Evolutionary conservation across 2,329 filamentous ascomycete genomes (phyloP).

Genomic region (Hymenoscyphus occultus): DNA sequence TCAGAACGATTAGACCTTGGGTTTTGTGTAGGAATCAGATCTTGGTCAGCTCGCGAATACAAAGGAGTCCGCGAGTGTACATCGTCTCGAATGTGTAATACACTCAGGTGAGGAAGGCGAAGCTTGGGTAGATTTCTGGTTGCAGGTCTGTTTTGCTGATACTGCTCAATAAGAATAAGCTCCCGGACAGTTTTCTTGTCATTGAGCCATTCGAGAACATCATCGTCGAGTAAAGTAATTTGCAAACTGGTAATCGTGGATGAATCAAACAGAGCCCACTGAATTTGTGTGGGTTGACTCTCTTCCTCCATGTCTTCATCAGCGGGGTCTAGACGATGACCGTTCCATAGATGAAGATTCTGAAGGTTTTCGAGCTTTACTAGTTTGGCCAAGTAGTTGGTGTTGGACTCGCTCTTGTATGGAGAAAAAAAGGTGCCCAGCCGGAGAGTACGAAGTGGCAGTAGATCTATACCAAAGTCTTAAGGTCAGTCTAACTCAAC

Average conservation of each 20-base stretch:
- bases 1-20: background rate
- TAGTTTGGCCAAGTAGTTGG: conserved; percentile 13
- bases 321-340: background rate
- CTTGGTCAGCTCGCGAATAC: background rate
- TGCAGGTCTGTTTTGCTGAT: conserved; percentile 9
- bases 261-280: conserved; percentile 13
- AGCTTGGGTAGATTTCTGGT: conserved; percentile 14
- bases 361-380: conserved; percentile 1
- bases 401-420: background rate
- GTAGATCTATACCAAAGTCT: background rate
- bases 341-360: conserved; percentile 15
- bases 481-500: background rate
- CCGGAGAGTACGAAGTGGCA: conserved; percentile 12
- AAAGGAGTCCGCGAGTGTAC: background rate
- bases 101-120: conserved; percentile 13
- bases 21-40: background rate
- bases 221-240: conserved; percentile 7
- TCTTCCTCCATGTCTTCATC: background rate
- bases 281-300: background rate
- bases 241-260: conserved; percentile 8
- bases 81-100: conserved; percentile 13
- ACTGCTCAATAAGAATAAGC: conserved; percentile 18
- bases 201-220: conserved; percentile 12
- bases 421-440: conserved; percentile 11
- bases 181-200: conserved; percentile 12